Evolutionary conservation across 2,329 filamentous ascomycete genomes (phyloP).

Genomic region (Meredithiella fracta): DNA sequence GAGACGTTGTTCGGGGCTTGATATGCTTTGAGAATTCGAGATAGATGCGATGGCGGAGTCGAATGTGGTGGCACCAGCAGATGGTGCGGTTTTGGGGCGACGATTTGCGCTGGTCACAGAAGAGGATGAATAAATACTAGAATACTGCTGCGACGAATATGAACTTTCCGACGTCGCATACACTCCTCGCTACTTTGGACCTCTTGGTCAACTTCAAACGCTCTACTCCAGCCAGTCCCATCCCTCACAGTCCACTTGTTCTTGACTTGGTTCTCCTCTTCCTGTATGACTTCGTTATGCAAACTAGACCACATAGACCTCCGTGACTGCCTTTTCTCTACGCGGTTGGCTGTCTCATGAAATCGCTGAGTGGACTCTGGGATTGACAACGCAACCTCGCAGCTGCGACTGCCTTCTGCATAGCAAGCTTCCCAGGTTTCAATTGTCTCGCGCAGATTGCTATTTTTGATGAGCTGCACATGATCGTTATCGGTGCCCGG

Average conservation of each 20-base stretch:
- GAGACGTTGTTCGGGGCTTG: no score
- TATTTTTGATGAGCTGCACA: slow-evolving; percentile 66
- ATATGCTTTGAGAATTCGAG: background rate
- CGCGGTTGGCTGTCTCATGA: slow-evolving; percentile 50
- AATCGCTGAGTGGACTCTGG: slow-evolving; percentile 56
- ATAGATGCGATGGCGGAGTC: background rate
- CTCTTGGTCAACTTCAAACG: slow-evolving; percentile 62
- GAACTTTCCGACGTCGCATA: slow-evolving; percentile 5
- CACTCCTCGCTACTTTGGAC: slow-evolving; percentile 26
- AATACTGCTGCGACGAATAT: slow-evolving; percentile 11
- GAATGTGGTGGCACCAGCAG: slow-evolving; percentile 3
- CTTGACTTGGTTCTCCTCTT: background rate
- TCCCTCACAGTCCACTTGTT: slow-evolving; percentile 54
- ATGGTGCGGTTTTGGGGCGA: background rate
- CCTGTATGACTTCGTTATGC: slow-evolving; percentile 4
- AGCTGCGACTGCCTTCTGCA: slow-evolving; percentile 64
- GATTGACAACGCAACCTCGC: slow-evolving; percentile 55
- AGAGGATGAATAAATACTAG: slow-evolving; percentile 4
- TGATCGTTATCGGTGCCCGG: slow-evolving; percentile 81
- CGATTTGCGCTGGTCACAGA: background rate
- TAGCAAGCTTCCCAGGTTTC: slow-evolving; percentile 90
- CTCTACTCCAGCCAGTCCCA: slow-evolving; percentile 73
- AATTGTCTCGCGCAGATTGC: slow-evolving; percentile 79
- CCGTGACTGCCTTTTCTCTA: slow-evolving; percentile 9
- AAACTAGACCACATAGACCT: slow-evolving; percentile 2